Evolutionary conservation across 2,329 filamentous ascomycete species (phyloP), one percentile per base, ranked within the genome.

Genomic region (Diaporthe caulivora): DNA sequence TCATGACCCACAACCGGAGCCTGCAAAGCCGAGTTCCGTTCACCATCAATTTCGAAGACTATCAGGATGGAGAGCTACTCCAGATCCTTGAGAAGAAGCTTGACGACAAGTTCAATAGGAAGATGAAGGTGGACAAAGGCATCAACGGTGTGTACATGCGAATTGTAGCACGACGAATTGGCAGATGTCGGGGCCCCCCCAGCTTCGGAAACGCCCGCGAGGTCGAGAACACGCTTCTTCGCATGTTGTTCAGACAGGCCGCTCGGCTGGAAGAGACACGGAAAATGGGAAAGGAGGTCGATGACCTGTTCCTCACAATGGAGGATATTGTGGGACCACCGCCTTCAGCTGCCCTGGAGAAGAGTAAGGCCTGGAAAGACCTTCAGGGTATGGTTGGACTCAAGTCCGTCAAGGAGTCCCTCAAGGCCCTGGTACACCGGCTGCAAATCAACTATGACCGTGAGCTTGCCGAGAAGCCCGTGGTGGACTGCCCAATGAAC

Each of bases 171-270:
- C 86, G 91, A 0, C 85, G 93, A 0, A 81, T 95, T 10, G 92
- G 92, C 0, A 83, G 87, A 10, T 87, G 88, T 0, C 88, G 93
- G 0, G 92, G 91, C 0, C 85, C 86, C 0, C 87, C 91, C 40
- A 92, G 92, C 0, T 95, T 95, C 75, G 93, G 92, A 0, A 95
- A 96, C 76, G 93, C 93, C 0, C 85, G 93, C 0, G 87, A 90
- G 0, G 83, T 95, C 0, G 89, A 95, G 60, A 95, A 94, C 76
- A 80, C 81, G 0, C 81, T 93, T 1, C 80, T 86, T 0, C 80
- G 77, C 1, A 90, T 95, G 5, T 79, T 84, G 0, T 84, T 87
- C 21, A 85, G 92, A 2, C 93, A 95, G 78, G 85, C 91, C 0
- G 83, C 83, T 2, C 84, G 93, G 0, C 76, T 95, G 0, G 77